Evolutionary conservation across 116 monocot species (phyloP).

Genomic region (Dioscorea cayenensis): DNA sequence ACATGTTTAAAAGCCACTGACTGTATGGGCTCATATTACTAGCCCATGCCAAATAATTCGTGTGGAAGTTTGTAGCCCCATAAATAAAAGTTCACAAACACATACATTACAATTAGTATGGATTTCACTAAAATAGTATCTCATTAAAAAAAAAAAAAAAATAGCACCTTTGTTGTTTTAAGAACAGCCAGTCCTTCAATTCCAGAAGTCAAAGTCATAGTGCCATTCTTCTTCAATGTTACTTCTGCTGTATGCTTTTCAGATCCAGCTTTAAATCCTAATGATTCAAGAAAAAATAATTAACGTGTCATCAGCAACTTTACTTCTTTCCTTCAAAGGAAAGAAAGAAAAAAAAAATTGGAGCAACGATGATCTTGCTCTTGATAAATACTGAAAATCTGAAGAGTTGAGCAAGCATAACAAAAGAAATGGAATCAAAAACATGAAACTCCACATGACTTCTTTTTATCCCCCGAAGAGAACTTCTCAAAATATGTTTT

Average conservation of each 20-base stretch:
- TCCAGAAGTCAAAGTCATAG: slow-evolving; percentile 62
- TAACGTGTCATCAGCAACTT: background rate
- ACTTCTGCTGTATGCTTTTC: slow-evolving; percentile 76
- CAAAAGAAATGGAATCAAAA: too few relatives aligned
- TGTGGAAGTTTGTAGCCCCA: background rate
- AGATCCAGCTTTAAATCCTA: slow-evolving; percentile 90
- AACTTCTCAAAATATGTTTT: background rate
- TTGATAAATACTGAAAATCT: too few relatives aligned
- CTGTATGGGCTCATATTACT: background rate
- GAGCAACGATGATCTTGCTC: too few relatives aligned
- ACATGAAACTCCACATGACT: too few relatives aligned
- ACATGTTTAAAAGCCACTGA: background rate
- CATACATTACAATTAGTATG: background rate
- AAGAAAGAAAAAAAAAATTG: too few relatives aligned
- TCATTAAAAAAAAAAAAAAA: background rate
- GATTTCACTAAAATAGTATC: background rate
- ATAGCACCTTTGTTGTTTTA: slow-evolving; percentile 75
- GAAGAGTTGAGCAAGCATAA: too few relatives aligned
- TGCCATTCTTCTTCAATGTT: slow-evolving; percentile 55
- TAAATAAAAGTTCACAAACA: background rate
- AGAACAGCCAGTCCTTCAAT: slow-evolving; percentile 68
- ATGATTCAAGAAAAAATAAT: background rate
- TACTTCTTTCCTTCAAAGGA: too few relatives aligned
- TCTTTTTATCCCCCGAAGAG: too few relatives aligned
- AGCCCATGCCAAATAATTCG: background rate